Percentiles rank a stretch among this genome's conserved stretches.
phyloP scores from a whole-genome alignment of 2,329 filamentous ascomycete species.

The Aureobasidium subglaciale region DNA sequence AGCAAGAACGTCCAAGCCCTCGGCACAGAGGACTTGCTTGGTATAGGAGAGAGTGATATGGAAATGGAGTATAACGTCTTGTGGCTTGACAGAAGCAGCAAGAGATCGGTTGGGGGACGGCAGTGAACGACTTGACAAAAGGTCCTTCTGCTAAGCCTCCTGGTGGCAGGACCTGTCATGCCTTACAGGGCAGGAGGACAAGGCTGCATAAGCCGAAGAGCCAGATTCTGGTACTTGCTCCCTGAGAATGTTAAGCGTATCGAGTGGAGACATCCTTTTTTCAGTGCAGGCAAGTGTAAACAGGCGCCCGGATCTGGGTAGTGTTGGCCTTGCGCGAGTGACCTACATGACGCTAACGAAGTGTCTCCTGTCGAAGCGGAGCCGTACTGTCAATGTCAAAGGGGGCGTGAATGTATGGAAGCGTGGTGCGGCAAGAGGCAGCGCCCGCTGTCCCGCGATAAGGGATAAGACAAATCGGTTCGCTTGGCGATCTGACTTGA shows the following conservation, averaged over 20 bases:
- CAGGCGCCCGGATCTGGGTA: slow-evolving; percentile 11
- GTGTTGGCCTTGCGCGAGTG: slow-evolving; percentile 1
- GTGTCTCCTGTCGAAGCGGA: slow-evolving; percentile 15
- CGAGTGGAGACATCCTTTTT: not conserved
- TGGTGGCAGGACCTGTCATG: not conserved
- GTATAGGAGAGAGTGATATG: slow-evolving; percentile 10
- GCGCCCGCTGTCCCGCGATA: slow-evolving; percentile 16
- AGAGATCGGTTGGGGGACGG: slow-evolving; percentile 4
- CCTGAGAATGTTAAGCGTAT: slow-evolving; percentile 3
- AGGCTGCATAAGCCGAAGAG: slow-evolving; percentile 6
- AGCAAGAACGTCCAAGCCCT: slow-evolving; percentile 1
- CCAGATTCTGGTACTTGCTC: slow-evolving; percentile 1
- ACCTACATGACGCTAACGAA: slow-evolving; percentile 12
- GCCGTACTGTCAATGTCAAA: slow-evolving; percentile 6
- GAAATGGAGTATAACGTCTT: slow-evolving; percentile 1
- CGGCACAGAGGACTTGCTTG: not conserved
- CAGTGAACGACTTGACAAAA: not conserved
- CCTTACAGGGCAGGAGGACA: slow-evolving; percentile 6
- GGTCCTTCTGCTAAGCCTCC: not conserved
- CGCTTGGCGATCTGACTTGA: slow-evolving; percentile 1
- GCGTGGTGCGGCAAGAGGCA: slow-evolving; percentile 14
- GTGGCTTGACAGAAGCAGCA: not conserved
- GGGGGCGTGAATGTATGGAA: not conserved
- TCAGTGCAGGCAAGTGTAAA: not conserved
- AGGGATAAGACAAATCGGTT: slow-evolving; percentile 14